Evolutionary conservation across 2,329 filamentous ascomycete genomes (phyloP), one percentile per base, ranked within the genome.

Genomic region (Trichocomaceae sp.): DNA sequence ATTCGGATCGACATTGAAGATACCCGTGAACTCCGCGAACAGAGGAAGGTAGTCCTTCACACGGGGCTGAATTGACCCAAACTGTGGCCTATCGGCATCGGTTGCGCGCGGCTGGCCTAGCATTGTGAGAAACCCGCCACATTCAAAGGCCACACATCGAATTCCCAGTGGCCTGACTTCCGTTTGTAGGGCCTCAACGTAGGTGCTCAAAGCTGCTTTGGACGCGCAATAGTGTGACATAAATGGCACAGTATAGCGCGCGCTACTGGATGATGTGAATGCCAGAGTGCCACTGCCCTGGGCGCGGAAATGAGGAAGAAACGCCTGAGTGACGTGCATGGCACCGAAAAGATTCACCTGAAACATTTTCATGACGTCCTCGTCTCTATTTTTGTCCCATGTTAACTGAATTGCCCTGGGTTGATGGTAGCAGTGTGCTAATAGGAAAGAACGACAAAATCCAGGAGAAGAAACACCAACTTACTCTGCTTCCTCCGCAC

Each of bases 261-360:
- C 66, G 1, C 59, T 64, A 52, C 72, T 66, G 7, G 65, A 69
- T 26, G 67, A 67, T 17, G 74, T 61, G 23, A 70, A 73, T 26
- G 72, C 64, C 33, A 75, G 64, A 1, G 66, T 64, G 0, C 71
- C 72, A 1, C 63, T 57, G 26, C 63, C 49, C 52, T 63, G 58
- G 13, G 58, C 50, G 29, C 71, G 68, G 53, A 75, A 61, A 50
- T 70, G 66, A 2, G 72, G 72, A 6, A 72, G 62, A 4, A 71
- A 54, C 1, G 70, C 69, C 22, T 69, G 64, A 22, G 66, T 68
- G 7, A 72, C 60, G 47, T 70, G 69, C 20, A 74, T 57, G 2
- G 67, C 63, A 1, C 71, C 72, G 47, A 74, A 71, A 5, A 68
- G 61, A 52, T 75, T 75, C 17, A 66, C 67, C 29, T 67, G 64